These are phyloP conservation scores for Eucalyptus urophylla DNA, from an alignment of 345 rosid species.

Conservation along the genomic window DNA sequence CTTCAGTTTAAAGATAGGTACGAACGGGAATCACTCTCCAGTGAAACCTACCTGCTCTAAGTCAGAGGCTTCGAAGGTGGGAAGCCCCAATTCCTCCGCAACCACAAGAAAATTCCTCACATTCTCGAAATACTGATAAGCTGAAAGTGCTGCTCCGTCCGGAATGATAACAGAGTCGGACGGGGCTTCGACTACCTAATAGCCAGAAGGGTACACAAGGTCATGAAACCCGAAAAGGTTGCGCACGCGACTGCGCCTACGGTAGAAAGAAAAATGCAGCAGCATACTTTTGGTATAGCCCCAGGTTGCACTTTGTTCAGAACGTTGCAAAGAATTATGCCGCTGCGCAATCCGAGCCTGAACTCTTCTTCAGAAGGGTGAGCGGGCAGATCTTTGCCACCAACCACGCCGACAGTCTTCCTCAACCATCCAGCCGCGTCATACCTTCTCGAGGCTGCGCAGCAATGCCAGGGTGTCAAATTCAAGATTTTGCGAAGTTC, in stretches of 20 bases:
- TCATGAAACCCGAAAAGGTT: background rate
- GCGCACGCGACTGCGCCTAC: background rate
- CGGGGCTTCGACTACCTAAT: constrained; percentile 73
- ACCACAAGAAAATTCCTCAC: constrained; percentile 78
- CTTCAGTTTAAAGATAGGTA: background rate
- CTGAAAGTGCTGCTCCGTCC: constrained; percentile 91
- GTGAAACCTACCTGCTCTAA: constrained; percentile 52
- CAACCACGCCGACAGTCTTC: constrained; percentile 53
- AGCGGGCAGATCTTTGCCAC: constrained; percentile 76
- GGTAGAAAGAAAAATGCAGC: background rate
- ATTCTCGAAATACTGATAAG: constrained; percentile 83
- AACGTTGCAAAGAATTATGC: constrained; percentile 75
- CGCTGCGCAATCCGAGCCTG: constrained; percentile 83
- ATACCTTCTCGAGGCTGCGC: constrained; percentile 59
- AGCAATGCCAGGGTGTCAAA: background rate
- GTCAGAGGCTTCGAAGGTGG: constrained; percentile 85
- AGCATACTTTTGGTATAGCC: constrained; percentile 55
- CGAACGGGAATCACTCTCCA: background rate
- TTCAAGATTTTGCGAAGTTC: background rate
- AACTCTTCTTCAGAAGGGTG: constrained; percentile 92
- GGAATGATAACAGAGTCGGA: constrained; percentile 49
- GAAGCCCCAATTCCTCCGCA: constrained; percentile 66
- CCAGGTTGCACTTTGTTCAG: constrained; percentile 86
- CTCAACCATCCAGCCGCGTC: constrained; percentile 93
- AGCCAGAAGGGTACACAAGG: background rate